These are phyloP conservation scores for Lecanoromycetidae sp. DNA, from an alignment of 2,329 filamentous ascomycete genomes.

Conservation along the genomic window DNA sequence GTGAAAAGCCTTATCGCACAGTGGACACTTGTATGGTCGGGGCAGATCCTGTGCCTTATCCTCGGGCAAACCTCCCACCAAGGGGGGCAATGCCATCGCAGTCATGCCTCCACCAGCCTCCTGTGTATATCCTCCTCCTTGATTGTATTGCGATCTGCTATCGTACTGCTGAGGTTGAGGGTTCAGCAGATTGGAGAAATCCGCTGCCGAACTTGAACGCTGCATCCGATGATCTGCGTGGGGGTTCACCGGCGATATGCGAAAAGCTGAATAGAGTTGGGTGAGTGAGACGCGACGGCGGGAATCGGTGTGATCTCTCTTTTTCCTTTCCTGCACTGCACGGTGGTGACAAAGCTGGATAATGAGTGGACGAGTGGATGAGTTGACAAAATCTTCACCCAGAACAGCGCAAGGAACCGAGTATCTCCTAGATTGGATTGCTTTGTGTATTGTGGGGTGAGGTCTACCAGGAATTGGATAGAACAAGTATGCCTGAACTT, in stretches of 20 bases:
- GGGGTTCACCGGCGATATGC: conserved; percentile 4
- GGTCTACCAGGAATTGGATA: no score
- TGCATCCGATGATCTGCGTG: conserved; percentile 50
- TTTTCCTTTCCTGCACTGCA: conserved; percentile 2
- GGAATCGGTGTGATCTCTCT: conserved; percentile 7
- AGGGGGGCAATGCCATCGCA: conserved; percentile 33
- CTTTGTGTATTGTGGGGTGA: not conserved
- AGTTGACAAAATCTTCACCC: not conserved
- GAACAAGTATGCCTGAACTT: no score
- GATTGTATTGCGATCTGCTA: not conserved
- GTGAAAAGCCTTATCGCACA: conserved; percentile 98
- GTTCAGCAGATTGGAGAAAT: conserved; percentile 66
- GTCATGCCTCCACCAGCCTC: conserved; percentile 28
- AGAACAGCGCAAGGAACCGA: not conserved
- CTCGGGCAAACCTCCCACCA: conserved; percentile 38
- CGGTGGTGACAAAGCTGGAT: no score
- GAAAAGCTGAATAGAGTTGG: not conserved
- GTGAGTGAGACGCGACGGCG: conserved; percentile 10
- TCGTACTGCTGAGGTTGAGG: conserved; percentile 33
- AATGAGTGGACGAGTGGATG: not conserved
- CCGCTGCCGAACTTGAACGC: conserved; percentile 59
- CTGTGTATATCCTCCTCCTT: conserved; percentile 9
- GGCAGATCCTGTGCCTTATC: conserved; percentile 69
- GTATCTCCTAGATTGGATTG: not conserved
- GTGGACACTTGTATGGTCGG: conserved; percentile 92